These are phyloP conservation scores for Cladosporium cucumerinum DNA, from an alignment of 2,329 filamentous ascomycete species.

Conservation along the genomic window DNA sequence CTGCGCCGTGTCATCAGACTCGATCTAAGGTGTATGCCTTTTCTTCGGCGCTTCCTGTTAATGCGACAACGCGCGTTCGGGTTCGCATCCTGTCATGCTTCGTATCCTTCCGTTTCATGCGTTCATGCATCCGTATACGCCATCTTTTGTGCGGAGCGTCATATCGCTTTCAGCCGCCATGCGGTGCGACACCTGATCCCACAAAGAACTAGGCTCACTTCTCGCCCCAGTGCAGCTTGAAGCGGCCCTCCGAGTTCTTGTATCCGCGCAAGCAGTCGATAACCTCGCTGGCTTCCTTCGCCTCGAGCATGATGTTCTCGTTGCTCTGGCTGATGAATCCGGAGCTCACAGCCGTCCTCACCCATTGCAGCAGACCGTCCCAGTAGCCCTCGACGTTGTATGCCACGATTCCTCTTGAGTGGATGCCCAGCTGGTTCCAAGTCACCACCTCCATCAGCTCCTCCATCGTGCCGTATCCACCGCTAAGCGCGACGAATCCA, in stretches of 20 bases:
- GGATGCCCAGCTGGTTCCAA: constrained; percentile 95
- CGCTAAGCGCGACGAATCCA: constrained; percentile 84
- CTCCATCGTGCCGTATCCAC: constrained; percentile 93
- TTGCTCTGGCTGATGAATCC: constrained; percentile 74
- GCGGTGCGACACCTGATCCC: background rate
- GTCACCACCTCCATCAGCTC: constrained; percentile 88
- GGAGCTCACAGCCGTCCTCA: constrained; percentile 67
- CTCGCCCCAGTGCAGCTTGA: constrained; percentile 77
- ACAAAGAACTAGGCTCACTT: constrained; percentile 41
- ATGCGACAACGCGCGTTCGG: background rate
- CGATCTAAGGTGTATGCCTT: background rate
- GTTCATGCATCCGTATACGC: constrained; percentile 7
- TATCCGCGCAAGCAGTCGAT: constrained; percentile 70
- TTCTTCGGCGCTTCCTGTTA: background rate
- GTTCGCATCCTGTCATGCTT: constrained; percentile 6
- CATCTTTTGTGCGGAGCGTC: background rate
- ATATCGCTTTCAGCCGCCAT: constrained; percentile 7
- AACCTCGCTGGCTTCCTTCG: constrained; percentile 68
- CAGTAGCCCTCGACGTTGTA: constrained; percentile 90
- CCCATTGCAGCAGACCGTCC: constrained; percentile 80
- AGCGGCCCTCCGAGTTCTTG: constrained; percentile 68
- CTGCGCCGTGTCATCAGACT: background rate
- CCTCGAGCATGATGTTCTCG: constrained; percentile 74
- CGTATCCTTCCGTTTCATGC: constrained; percentile 4
- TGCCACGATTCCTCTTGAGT: constrained; percentile 72